A percentile compares a stretch with the other conserved stretches of the same genome.
Conservation (phyloP, 2,329 filamentous ascomycete genomes). For the Ramularia collo-cygni region DNA sequence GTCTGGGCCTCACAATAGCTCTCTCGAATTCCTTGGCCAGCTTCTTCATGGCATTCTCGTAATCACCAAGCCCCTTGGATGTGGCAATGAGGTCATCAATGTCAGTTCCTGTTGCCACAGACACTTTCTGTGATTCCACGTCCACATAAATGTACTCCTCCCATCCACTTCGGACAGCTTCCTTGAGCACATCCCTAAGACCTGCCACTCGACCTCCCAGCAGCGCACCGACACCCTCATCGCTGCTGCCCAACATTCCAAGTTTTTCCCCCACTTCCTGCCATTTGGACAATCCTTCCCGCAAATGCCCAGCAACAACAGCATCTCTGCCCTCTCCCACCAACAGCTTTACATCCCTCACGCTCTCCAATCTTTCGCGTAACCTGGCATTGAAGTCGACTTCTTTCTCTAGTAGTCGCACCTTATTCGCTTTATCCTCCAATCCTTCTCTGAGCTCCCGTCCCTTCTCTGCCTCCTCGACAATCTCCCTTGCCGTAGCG, state of each 20-base stretch:
- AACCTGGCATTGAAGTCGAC: slow-evolving; percentile 53
- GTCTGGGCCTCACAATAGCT: slow-evolving; percentile 23
- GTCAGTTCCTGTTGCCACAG: slow-evolving; percentile 48
- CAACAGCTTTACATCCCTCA: slow-evolving; percentile 44
- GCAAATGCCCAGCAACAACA: slow-evolving; percentile 39
- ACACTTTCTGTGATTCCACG: slow-evolving; percentile 38
- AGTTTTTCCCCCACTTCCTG: slow-evolving; percentile 48
- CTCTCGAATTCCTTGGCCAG: slow-evolving; percentile 25
- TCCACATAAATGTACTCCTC: slow-evolving; percentile 63
- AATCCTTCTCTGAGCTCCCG: slow-evolving; percentile 57
- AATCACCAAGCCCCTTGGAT: slow-evolving; percentile 19
- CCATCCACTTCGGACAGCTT: slow-evolving; percentile 66
- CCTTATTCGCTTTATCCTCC: slow-evolving; percentile 52
- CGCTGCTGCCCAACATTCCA: slow-evolving; percentile 53
- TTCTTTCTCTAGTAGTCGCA: slow-evolving; percentile 50
- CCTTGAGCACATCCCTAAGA: slow-evolving; percentile 59
- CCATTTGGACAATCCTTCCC: slow-evolving; percentile 43
- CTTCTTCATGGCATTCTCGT: slow-evolving; percentile 23
- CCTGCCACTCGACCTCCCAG: slow-evolving; percentile 59
- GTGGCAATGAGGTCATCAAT: slow-evolving; percentile 15
- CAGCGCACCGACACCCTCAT: slow-evolving; percentile 57
- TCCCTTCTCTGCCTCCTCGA: slow-evolving; percentile 66
- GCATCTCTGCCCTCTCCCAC: slow-evolving; percentile 42
- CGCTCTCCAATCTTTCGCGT: slow-evolving; percentile 43
- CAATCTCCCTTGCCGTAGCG: slow-evolving; percentile 71